These are phyloP conservation scores for Tuber aestivum DNA, from an alignment of 495 filamentous ascomycete genomes.

Conservation along the genomic window DNA sequence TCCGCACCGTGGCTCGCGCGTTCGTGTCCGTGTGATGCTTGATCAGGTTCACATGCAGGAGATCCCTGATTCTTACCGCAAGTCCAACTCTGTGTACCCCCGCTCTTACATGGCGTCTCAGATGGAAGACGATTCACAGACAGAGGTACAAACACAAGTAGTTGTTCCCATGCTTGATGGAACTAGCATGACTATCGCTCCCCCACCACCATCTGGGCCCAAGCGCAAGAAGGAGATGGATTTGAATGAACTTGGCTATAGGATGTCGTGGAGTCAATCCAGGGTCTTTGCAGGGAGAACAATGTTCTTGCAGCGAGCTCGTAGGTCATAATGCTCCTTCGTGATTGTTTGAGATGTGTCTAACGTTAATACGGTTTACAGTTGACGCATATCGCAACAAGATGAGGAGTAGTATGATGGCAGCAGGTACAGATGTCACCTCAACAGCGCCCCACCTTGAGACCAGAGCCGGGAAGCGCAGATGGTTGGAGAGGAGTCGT, in stretches of 20 bases:
- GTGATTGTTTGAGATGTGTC: not conserved
- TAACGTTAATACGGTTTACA: constrained; percentile 42
- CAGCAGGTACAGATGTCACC: constrained; percentile 62
- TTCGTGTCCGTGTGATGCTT: constrained; percentile 80
- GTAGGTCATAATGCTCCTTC: constrained; percentile 54
- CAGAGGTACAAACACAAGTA: constrained; percentile 52
- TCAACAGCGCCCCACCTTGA: constrained; percentile 77
- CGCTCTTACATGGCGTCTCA: constrained; percentile 74
- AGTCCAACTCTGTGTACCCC: constrained; percentile 78
- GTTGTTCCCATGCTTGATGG: constrained; percentile 71
- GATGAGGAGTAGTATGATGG: constrained; percentile 72
- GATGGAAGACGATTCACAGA: constrained; percentile 55
- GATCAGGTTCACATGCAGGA: constrained; percentile 86
- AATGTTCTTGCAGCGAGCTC: constrained; percentile 83
- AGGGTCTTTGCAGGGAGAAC: constrained; percentile 75
- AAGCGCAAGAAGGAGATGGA: constrained; percentile 71
- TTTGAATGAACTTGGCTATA: constrained; percentile 86
- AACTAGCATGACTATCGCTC: constrained; percentile 59
- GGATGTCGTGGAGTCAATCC: constrained; percentile 93
- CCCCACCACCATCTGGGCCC: constrained; percentile 62
- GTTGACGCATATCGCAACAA: constrained; percentile 95
- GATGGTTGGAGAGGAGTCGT: constrained; percentile 61
- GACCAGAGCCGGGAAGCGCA: constrained; percentile 78
- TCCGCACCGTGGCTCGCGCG: constrained; percentile 64
- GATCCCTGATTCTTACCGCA: constrained; percentile 89